A percentile compares a stretch with the other conserved stretches of the same genome.
Conservation (phyloP, 495 filamentous ascomycete genomes). For the Talaromyces proteolyticus region DNA sequence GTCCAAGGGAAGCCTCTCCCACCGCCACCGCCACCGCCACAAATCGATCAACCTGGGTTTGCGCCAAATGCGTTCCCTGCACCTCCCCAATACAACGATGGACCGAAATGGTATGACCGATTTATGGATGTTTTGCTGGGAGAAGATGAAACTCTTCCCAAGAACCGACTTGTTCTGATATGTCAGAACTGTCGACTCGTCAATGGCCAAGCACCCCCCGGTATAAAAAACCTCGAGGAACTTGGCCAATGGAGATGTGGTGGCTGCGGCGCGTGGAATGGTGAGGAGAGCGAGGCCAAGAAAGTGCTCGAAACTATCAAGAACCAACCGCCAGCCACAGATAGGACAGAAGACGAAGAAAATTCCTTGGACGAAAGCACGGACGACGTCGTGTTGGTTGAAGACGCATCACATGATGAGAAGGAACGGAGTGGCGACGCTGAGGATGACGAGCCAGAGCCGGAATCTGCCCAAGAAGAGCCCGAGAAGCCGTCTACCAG, state of each 20-base stretch:
- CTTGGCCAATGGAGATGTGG: constrained; percentile 87
- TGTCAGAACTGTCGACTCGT: constrained; percentile 80
- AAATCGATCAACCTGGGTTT: constrained; percentile 40
- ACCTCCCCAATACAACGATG: constrained; percentile 32
- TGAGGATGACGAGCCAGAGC: not conserved
- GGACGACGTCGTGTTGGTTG: constrained; percentile 23
- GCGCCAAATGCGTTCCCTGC: constrained; percentile 56
- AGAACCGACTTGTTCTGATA: constrained; percentile 86
- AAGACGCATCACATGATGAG: not conserved
- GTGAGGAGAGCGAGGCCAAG: constrained; percentile 66
- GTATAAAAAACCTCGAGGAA: constrained; percentile 69
- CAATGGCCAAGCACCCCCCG: constrained; percentile 93
- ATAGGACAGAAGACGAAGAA: no score
- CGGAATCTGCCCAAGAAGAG: not conserved
- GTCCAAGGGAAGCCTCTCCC: constrained; percentile 8
- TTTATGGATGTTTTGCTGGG: constrained; percentile 87
- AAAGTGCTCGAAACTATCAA: constrained; percentile 44
- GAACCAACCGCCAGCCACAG: constrained; percentile 11
- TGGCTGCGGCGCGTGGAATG: constrained; percentile 79
- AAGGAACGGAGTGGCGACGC: not conserved
- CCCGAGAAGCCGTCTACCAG: not conserved
- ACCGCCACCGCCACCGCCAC: constrained; percentile 12
- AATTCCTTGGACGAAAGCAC: constrained; percentile 12
- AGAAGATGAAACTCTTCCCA: constrained; percentile 89
- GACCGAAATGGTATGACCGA: constrained; percentile 87